phyloP scores from a whole-genome alignment of 179 eudicot species.

The Heliamphora pulchella region DNA sequence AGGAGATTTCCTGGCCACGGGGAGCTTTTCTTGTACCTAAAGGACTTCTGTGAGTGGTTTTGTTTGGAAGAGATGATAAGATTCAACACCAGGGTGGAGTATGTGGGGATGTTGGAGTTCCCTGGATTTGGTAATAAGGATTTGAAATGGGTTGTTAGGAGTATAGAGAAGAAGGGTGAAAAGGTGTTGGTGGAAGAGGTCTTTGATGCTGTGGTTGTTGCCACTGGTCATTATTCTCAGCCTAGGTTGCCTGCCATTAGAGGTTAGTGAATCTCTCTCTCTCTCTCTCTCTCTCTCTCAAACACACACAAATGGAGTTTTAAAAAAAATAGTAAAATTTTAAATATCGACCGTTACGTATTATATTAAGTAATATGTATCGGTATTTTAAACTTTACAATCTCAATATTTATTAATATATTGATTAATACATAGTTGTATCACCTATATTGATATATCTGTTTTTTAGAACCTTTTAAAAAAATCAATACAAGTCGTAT shows the following conservation, averaged over 20 bases:
- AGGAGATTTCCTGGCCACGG: constrained; percentile 75
- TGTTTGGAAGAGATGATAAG: constrained; percentile 58
- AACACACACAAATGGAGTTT: no score
- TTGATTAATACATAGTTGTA: no score
- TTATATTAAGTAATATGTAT: no score
- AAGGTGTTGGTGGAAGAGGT: constrained; percentile 52
- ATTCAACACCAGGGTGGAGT: constrained; percentile 64
- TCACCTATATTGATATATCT: no score
- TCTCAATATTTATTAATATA: no score
- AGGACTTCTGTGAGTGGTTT: constrained; percentile 63
- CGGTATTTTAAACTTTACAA: no score
- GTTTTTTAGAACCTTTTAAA: no score
- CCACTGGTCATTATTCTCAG: constrained; percentile 72
- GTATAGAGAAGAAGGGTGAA: constrained; percentile 30
- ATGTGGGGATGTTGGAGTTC: constrained; percentile 49
- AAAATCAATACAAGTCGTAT: no score
- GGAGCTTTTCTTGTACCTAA: constrained; percentile 49
- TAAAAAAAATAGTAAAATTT: no score
- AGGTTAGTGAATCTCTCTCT: constrained; percentile 33
- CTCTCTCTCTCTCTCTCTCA: neutral
- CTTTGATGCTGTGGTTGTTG: constrained; percentile 78
- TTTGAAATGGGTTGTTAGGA: constrained; percentile 60
- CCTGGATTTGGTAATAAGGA: constrained; percentile 30
- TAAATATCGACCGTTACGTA: no score
- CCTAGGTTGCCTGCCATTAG: constrained; percentile 63